Percentiles rank a stretch among this genome's conserved stretches.
Conservation (phyloP, 1,284 basidiomycete genomes). For the Cronartium quercuum region DNA sequence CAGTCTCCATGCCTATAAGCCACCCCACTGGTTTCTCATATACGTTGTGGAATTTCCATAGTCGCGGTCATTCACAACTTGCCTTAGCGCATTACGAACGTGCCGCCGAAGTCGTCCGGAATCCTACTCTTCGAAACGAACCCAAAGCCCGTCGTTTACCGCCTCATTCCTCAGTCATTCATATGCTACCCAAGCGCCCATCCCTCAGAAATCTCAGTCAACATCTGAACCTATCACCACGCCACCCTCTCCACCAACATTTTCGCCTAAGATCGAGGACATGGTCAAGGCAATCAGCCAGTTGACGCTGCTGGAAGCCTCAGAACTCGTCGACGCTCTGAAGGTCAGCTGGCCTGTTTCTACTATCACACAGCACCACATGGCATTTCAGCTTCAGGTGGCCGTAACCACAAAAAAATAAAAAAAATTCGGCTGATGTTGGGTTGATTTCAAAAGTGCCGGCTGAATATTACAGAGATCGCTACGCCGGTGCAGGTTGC, state of each 20-base stretch:
- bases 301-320: conserved; percentile 85
- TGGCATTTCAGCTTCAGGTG: neutral
- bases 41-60: neutral
- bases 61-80: conserved; percentile 17
- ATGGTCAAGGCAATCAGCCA: conserved; percentile 92
- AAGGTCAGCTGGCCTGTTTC: conserved; percentile 60
- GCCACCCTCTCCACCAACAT: neutral
- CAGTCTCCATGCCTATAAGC: no score
- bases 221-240: neutral
- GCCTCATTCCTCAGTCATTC: neutral
- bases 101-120: neutral
- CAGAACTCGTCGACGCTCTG: conserved; percentile 85
- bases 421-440: neutral
- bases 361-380: neutral
- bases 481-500: conserved; percentile 64
- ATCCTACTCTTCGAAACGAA: neutral
- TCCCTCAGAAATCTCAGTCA: neutral
- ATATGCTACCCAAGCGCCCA: conserved; percentile 35
- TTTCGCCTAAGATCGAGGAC: conserved; percentile 61
- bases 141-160: neutral
- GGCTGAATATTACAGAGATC: conserved; percentile 96
- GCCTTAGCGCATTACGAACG: conserved; percentile 8
- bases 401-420: neutral
- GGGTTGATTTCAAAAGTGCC: conserved; percentile 56
- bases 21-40: neutral